Conservation (phyloP, 192 early-diverging fungal species). For the Phlyctochytrium arcticum region DNA sequence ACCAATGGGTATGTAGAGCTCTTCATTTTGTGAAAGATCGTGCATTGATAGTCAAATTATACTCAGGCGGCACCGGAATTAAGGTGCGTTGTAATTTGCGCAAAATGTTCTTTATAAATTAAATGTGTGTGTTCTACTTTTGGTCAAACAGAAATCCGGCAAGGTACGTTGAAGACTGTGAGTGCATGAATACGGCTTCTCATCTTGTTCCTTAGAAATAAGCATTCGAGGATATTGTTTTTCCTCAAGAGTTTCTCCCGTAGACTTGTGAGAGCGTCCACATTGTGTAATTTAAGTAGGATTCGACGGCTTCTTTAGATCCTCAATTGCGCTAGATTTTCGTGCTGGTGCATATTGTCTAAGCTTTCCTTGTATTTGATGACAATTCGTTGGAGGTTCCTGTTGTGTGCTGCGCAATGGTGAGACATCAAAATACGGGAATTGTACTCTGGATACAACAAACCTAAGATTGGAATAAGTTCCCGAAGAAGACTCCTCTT, state of each 20-base stretch:
- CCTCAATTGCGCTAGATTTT: background rate
- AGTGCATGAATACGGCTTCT: no score
- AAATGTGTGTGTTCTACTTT: no score
- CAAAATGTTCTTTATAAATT: no score
- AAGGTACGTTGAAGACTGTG: no score
- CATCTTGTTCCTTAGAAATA: no score
- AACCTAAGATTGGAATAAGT: constrained; percentile 63
- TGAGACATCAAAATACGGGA: background rate
- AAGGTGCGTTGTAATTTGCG: background rate
- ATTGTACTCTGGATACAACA: background rate
- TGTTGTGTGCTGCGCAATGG: constrained; percentile 6
- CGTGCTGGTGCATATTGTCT: background rate
- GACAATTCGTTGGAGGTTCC: constrained; percentile 11
- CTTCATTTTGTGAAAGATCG: background rate
- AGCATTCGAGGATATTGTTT: no score
- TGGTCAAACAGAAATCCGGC: no score
- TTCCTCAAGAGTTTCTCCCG: no score
- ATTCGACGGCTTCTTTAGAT: no score
- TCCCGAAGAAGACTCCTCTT: constrained; percentile 65
- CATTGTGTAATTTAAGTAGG: no score
- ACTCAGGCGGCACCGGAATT: background rate
- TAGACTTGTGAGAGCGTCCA: no score
- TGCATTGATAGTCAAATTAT: background rate
- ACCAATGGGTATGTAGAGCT: constrained; percentile 13
- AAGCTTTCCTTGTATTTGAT: background rate